Evolutionary conservation across 2,329 filamentous ascomycete species (phyloP).

Genomic region (Cladophialophora immunda): DNA sequence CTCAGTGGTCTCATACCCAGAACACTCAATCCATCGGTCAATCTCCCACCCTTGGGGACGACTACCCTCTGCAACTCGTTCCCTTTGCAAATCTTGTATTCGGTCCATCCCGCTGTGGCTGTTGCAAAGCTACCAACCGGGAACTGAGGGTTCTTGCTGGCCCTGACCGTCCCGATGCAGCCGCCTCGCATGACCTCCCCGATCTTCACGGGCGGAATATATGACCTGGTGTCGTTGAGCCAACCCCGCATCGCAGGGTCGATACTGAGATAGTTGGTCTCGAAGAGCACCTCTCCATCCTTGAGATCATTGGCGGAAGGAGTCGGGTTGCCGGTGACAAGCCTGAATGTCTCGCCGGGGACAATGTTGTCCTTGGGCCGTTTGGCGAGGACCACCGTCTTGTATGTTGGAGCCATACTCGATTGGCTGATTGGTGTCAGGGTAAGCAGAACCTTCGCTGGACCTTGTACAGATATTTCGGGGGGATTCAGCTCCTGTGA

Average conservation of each 20-base stretch:
- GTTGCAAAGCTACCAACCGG: slow-evolving; percentile 67
- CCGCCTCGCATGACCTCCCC: slow-evolving; percentile 74
- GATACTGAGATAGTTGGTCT: slow-evolving; percentile 70
- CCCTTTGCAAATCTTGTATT: slow-evolving; percentile 68
- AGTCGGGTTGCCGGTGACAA: slow-evolving; percentile 58
- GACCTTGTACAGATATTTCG: background rate
- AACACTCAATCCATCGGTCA: slow-evolving; percentile 69
- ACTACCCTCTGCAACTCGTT: slow-evolving; percentile 58
- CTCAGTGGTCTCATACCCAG: slow-evolving; percentile 43
- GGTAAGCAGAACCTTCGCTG: background rate
- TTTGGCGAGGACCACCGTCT: slow-evolving; percentile 67
- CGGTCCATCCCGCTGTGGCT: slow-evolving; percentile 69
- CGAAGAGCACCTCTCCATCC: slow-evolving; percentile 68
- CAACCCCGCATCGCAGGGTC: slow-evolving; percentile 81
- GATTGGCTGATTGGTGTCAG: background rate
- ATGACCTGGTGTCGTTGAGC: slow-evolving; percentile 68
- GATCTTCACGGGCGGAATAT: slow-evolving; percentile 73
- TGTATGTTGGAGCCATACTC: slow-evolving; percentile 46
- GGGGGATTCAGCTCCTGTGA: background rate
- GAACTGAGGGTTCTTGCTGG: slow-evolving; percentile 64
- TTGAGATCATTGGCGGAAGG: slow-evolving; percentile 60
- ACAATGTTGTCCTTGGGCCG: slow-evolving; percentile 69
- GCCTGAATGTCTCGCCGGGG: slow-evolving; percentile 70
- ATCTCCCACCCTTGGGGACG: slow-evolving; percentile 56
- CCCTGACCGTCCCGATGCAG: slow-evolving; percentile 68